Base-by-base conservation (phyloP, 441 rosid species). In the Gossypium schwendimanii region DNA sequence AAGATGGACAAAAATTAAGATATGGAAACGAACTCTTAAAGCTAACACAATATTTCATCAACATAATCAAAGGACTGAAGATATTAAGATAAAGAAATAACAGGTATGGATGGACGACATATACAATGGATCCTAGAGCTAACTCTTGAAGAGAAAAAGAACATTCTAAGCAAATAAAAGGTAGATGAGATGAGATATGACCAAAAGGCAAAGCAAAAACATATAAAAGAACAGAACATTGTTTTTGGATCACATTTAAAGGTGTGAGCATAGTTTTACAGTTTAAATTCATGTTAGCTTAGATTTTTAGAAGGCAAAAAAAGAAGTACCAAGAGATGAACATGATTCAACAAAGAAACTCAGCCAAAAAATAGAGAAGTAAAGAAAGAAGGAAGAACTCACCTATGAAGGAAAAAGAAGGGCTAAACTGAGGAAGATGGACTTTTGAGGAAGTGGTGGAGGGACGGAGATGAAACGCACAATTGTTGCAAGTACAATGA, bases 361-460 rank as follows among this genome's bases (percentile, higher is more conserved):
- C 15, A 1, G 11, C 17, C 23, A 15, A 1, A 28, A 50, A 28
- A 33, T 0, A 21, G 8, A 26, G 15, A 23, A 23, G 62, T 58
- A 2, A 28, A 53, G 12, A 54, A 20, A 6, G 2, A 44, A 24
- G 31, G 11, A 50, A 57, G 17, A 60, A 60, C n/a, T 6, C 18
- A 72, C 75, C 60, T 72, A 33, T 21, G 31, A 63, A 50, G 68
- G 72, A 61, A 55, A 36, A 11, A 5, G 50, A 70, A 55, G 15
- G 18, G 59, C 6, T 6, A n/a, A 15, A 50, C 55, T 15, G n/a
- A 20, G 60, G 28, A 55, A 1, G 60, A 55, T 55, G 69, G 58
- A 11, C 47, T 24, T 58, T 72, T 47, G 8, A 65, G 73, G 73
- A 21, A 20, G 50, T 54, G 73, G 41, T 3, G 24, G 50, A 14